A percentile compares a stretch with the other conserved stretches of the same genome.
These are phyloP conservation scores for Coemansia sp. DNA, from an alignment of 192 early-diverging fungal genomes.

Conservation along the genomic window DNA sequence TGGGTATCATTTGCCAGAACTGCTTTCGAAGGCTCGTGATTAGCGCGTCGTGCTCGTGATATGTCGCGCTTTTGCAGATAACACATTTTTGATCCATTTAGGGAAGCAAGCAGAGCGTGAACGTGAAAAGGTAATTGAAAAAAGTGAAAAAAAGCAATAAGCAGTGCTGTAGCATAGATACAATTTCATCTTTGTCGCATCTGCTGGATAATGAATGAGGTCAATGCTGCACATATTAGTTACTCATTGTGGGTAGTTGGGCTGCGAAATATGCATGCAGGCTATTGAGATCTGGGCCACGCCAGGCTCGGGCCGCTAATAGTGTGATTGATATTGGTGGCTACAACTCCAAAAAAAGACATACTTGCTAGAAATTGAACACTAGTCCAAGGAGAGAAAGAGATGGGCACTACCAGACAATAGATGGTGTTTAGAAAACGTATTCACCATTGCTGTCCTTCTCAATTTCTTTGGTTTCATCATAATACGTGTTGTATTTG, in stretches of 20 bases:
- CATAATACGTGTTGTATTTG: constrained; percentile 63
- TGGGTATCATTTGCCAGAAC: constrained; percentile 55
- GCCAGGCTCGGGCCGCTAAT: neutral
- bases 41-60: constrained; percentile 45
- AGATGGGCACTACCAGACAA: neutral
- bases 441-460: constrained; percentile 14
- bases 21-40: constrained; percentile 45
- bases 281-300: neutral
- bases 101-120: neutral
- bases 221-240: neutral
- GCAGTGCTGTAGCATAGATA: neutral
- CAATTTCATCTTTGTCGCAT: neutral
- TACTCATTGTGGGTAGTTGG: neutral
- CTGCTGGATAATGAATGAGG: neutral
- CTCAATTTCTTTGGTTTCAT: constrained; percentile 10
- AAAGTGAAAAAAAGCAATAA: neutral
- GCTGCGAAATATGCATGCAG: neutral
- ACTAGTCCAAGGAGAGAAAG: neutral
- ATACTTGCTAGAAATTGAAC: neutral
- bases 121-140: neutral
- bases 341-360: neutral
- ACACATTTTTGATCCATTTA: constrained; percentile 46
- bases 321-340: neutral
- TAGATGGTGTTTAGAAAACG: constrained; percentile 2
- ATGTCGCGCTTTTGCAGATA: constrained; percentile 44